Evolutionary conservation across 805 yeast species (phyloP), one percentile per base, ranked within the genome.

Genomic region (Yarrowia alimentaria): DNA sequence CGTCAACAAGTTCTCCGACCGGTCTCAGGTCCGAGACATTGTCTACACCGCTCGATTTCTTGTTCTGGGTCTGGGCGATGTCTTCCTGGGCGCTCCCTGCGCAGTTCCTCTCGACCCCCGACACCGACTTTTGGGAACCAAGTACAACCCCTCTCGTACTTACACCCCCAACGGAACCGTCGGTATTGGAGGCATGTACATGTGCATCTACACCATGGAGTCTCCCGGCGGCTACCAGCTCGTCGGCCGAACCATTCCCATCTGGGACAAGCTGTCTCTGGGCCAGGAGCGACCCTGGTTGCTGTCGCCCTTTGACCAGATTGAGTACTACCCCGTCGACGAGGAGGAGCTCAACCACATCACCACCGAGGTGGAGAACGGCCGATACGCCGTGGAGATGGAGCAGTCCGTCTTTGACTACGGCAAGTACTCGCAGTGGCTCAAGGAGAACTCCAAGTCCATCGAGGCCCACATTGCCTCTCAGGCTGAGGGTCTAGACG

Each of bases 161-260:
- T 90, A 76, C 72, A 91, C 99, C 2, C 96, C 96, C 30, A 87
- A 88, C 64, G 99, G 99, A 59, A 85, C 93, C 28, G 98, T 91
- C 55, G 99, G 99, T 63, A 83, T 93, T 64, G 99, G 99, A 56
- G 98, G 99, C 60, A 88, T 85, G 86, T 93, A 89, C 76, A 90
- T 91, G 98, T 91, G 98, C 72, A 90, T 91, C 60, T 91, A 91
- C 69, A 88, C 98, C 24, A 90, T 91, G 91, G 94, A 88, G 58
- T 88, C 96, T 19, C 99, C 99, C 40, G 99, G 99, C 70, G 99
- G 99, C 24, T 91, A 91, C 69, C 98, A 91, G 71, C 76, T 91
- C 60, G 91, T 89, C 56, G 99, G 98, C 53, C 80, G 98, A 64
- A 91, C 99, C 9, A 81, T 93, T 58, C 98, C 98, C 51, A 90